Evolutionary conservation across 805 yeast genomes (phyloP).

Genomic region (Ogataea corticis): DNA sequence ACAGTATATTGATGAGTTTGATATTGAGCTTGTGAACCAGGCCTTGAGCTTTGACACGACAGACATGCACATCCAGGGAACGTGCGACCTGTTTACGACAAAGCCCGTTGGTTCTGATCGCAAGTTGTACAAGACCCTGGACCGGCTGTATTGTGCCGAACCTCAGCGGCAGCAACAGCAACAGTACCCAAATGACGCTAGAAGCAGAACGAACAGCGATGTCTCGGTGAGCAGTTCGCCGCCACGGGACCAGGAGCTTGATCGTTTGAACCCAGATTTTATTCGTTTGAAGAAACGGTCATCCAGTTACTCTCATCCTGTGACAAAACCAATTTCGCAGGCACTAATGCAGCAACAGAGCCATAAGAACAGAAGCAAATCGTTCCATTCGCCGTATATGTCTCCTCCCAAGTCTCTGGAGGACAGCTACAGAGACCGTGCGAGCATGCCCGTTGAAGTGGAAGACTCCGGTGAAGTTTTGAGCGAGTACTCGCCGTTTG

Average conservation of each 20-base stretch:
- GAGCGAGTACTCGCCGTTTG: conserved; percentile 65
- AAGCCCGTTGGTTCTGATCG: conserved; percentile 90
- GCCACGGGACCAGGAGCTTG: conserved; percentile 6
- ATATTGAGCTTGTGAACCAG: conserved; percentile 88
- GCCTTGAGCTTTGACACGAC: conserved; percentile 76
- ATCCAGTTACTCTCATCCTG: conserved; percentile 33
- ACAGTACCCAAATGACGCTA: conserved; percentile 4
- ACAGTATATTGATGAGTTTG: conserved; percentile 89
- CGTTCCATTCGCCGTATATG: conserved; percentile 30
- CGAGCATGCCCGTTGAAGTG: background rate
- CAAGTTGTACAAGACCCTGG: conserved; percentile 84
- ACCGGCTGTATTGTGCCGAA: conserved; percentile 47
- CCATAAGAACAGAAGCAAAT: conserved; percentile 29
- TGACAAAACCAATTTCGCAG: conserved; percentile 16
- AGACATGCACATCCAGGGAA: conserved; percentile 79
- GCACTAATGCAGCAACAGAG: conserved; percentile 11
- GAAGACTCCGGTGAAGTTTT: background rate
- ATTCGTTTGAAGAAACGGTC: conserved; percentile 34
- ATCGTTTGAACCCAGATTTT: conserved; percentile 31
- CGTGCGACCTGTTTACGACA: conserved; percentile 92
- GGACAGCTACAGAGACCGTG: background rate
- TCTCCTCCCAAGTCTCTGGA: conserved; percentile 28
- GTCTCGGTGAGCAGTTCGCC: conserved; percentile 19
- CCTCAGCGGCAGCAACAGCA: conserved; percentile 9
- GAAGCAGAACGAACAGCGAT: conserved; percentile 24